phyloP scores from a whole-genome alignment of 495 filamentous ascomycete species.

The Cercophora scortea region DNA sequence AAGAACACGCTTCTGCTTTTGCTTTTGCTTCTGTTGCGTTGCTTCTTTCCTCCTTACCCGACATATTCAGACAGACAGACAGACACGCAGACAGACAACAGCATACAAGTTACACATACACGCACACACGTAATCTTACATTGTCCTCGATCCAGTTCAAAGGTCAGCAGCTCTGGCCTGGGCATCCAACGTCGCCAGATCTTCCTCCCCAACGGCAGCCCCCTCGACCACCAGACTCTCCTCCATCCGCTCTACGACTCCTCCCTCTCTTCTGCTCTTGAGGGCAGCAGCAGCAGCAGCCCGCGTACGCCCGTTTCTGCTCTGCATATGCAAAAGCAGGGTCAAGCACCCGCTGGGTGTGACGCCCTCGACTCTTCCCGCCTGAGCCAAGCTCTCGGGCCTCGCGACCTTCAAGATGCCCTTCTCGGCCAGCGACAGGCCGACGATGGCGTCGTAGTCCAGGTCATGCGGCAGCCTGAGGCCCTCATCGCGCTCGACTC shows the following conservation, averaged over 20 bases:
- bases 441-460: slow-evolving; percentile 63
- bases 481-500: slow-evolving; percentile 68
- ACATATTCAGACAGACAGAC: no score
- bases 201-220: slow-evolving; percentile 17
- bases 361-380: slow-evolving; percentile 74
- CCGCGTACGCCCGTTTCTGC: not conserved
- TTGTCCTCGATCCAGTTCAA: not conserved
- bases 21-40: no score
- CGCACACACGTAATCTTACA: not conserved
- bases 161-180: slow-evolving; percentile 29
- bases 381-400: slow-evolving; percentile 84
- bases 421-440: slow-evolving; percentile 73
- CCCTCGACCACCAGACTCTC: slow-evolving; percentile 17
- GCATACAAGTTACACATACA: no score
- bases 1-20: no score
- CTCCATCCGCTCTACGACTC: not conserved
- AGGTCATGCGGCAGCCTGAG: slow-evolving; percentile 66
- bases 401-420: slow-evolving; percentile 56
- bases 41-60: no score
- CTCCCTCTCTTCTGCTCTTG: slow-evolving; percentile 17
- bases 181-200: slow-evolving; percentile 31
- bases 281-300: slow-evolving; percentile 7
- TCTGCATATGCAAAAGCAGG: slow-evolving; percentile 44
- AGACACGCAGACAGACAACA: no score
- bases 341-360: slow-evolving; percentile 54